These are phyloP conservation scores for Bipolaris gigantea DNA, from an alignment of 2,329 filamentous ascomycete species.

Conservation along the genomic window DNA sequence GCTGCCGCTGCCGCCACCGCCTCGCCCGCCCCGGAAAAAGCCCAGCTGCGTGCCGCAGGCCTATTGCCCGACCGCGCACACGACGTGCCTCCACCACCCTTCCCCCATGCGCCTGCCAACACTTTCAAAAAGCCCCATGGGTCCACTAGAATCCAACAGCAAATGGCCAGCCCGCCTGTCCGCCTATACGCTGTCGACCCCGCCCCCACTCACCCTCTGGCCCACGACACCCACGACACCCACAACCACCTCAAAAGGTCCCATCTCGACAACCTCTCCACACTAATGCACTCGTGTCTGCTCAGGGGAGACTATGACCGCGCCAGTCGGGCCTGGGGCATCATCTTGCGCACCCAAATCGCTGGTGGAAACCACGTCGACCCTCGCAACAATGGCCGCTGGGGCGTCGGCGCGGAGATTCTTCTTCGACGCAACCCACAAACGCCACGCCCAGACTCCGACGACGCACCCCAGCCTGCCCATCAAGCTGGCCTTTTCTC, in stretches of 20 bases:
- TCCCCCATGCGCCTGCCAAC: constrained; percentile 48
- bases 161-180: constrained; percentile 48
- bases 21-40: constrained; percentile 26
- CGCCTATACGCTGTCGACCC: constrained; percentile 43
- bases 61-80: constrained; percentile 43
- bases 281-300: constrained; percentile 73
- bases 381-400: constrained; percentile 68
- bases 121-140: constrained; percentile 18
- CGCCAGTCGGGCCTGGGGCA: constrained; percentile 73
- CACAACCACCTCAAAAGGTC: constrained; percentile 47
- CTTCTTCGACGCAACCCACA: constrained; percentile 60
- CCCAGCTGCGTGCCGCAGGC: constrained; percentile 47
- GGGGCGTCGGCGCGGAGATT: constrained; percentile 85
- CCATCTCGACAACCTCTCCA: constrained; percentile 68
- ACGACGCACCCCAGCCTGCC: not conserved
- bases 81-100: constrained; percentile 46
- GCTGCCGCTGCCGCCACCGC: constrained; percentile 19
- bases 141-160: constrained; percentile 39
- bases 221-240: constrained; percentile 11
- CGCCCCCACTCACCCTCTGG: constrained; percentile 13
- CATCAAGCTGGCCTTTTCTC: constrained; percentile 27
- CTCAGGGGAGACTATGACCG: constrained; percentile 69
- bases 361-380: constrained; percentile 62
- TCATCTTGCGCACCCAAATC: constrained; percentile 67
- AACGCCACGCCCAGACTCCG: not conserved